Evolutionary conservation across 768 basidiomycete species (phyloP), one percentile per base, ranked within the genome.

Genomic region (Collybiopsis luxurians): DNA sequence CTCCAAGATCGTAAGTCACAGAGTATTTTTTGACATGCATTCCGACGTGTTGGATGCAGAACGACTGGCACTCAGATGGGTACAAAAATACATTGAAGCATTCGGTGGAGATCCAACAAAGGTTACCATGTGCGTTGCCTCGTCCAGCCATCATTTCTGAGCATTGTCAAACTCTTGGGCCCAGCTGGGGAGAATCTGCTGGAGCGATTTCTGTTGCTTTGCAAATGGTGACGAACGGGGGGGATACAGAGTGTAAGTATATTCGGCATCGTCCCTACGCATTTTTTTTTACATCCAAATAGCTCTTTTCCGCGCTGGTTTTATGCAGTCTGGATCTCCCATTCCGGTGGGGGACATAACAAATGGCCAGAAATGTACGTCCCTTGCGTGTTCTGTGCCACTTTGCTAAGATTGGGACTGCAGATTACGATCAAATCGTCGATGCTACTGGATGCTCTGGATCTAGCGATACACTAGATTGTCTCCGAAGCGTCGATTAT

Each of bases 71-170:
- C 63, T 90, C 6, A 67, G 79, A 55, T 89, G 87, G 87, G 72
- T 89, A 1, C 80, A 86, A 60, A 80, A 83, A 63, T 83, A 89
- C 63, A 86, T 89, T 60, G 60, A 66, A 31, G 70, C 73, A 7
- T 89, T 88, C 59, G 86, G 87, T 0, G 88, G 88, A 10, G 85
- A 89, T 66, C 79, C 82, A 0, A 65, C 64, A 2, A 84, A 82
- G 64, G 85, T 85, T 2, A 83, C 82, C 0, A 77, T 84, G 80
- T 83, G 64, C 52, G 79, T 58, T 1, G 4, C 30, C 31, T 34
- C 15, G 17, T 21, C 48, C n/a, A n/a, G 48, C 15, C 21, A n/a
- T 13, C 50, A 24, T 47, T 36, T 6, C 27, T 56, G 39, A 6
- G 12, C 58, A 19, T 30, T 28, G 2, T 57, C 54, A 15, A 39